Conservation (phyloP, 2,329 filamentous ascomycete genomes). For the Alternaria viburni region DNA sequence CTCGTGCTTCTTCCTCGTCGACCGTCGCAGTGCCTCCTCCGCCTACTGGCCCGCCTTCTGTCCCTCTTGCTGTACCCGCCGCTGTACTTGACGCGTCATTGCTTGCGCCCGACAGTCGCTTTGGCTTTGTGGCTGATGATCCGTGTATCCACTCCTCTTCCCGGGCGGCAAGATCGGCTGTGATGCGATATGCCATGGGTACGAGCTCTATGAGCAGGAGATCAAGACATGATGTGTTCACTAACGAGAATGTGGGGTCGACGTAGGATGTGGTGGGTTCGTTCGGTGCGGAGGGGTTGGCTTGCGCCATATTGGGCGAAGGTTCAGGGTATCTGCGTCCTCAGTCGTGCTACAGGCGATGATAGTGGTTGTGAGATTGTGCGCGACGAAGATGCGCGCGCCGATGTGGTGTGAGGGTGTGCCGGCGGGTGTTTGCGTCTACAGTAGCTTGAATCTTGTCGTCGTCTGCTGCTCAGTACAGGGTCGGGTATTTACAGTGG, state of each 20-base stretch:
- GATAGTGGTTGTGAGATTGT: not conserved
- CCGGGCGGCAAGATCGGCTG: constrained; percentile 69
- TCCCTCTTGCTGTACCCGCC: constrained; percentile 25
- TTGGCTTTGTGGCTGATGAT: constrained; percentile 10
- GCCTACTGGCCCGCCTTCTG: constrained; percentile 15
- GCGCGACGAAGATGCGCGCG: not conserved
- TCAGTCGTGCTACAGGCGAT: not conserved
- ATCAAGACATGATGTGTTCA: constrained; percentile 87
- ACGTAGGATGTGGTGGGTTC: constrained; percentile 52
- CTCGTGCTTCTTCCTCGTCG: constrained; percentile 81
- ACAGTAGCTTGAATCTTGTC: not conserved
- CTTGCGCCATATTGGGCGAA: constrained; percentile 20
- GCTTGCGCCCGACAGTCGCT: constrained; percentile 25
- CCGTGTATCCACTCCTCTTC: constrained; percentile 50
- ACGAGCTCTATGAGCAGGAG: constrained; percentile 96
- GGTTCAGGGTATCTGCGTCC: not conserved
- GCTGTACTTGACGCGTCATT: constrained; percentile 36
- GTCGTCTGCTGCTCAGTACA: not conserved
- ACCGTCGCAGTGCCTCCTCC: constrained; percentile 44
- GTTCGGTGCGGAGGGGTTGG: constrained; percentile 15
- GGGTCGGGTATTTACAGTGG: not conserved
- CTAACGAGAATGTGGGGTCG: constrained; percentile 77
- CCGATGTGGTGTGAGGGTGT: not conserved
- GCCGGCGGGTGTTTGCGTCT: not conserved
- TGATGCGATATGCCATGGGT: constrained; percentile 87